Conservation (phyloP, 192 early-diverging fungal genomes). For the Coemansia sp. region DNA sequence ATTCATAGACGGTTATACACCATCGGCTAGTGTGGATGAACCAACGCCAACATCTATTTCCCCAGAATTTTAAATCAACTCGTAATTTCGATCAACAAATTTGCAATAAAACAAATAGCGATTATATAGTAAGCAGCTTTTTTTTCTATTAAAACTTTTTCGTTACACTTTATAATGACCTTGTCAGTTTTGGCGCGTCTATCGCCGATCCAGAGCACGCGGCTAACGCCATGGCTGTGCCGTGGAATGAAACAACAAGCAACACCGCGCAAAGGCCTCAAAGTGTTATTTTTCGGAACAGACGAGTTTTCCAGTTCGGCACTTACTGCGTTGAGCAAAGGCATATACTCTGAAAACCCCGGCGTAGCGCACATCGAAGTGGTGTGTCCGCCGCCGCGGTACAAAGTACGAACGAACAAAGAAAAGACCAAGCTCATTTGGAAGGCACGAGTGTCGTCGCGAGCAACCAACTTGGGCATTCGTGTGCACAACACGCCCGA, state of each 20-base stretch:
- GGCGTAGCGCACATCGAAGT: slow-evolving; percentile 17
- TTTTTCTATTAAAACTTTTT: too few species aligned
- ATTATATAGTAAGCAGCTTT: too few species aligned
- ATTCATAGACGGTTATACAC: neutral
- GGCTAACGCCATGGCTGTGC: too few species aligned
- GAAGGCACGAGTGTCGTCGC: slow-evolving; percentile 15
- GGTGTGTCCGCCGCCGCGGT: slow-evolving; percentile 16
- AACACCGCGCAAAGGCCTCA: slow-evolving; percentile 7
- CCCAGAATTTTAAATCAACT: too few species aligned
- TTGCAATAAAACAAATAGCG: too few species aligned
- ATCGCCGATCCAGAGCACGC: too few species aligned
- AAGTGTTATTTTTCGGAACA: slow-evolving; percentile 84
- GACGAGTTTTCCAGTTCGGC: slow-evolving; percentile 75
- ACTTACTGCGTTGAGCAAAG: slow-evolving; percentile 58
- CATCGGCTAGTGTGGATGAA: neutral
- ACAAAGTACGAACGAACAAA: slow-evolving; percentile 4
- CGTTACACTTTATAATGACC: too few species aligned
- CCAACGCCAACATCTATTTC: neutral
- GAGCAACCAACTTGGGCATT: slow-evolving; percentile 5
- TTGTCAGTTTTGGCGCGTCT: too few species aligned
- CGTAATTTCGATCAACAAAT: too few species aligned
- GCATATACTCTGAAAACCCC: slow-evolving; percentile 33
- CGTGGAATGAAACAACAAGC: too few species aligned
- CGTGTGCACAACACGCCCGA: slow-evolving; percentile 1
- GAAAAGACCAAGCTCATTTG: slow-evolving; percentile 15